Percentiles rank a stretch among this genome's conserved stretches.
Conservation (phyloP, 2,329 filamentous ascomycete species). For the Talaromyces sp. region DNA sequence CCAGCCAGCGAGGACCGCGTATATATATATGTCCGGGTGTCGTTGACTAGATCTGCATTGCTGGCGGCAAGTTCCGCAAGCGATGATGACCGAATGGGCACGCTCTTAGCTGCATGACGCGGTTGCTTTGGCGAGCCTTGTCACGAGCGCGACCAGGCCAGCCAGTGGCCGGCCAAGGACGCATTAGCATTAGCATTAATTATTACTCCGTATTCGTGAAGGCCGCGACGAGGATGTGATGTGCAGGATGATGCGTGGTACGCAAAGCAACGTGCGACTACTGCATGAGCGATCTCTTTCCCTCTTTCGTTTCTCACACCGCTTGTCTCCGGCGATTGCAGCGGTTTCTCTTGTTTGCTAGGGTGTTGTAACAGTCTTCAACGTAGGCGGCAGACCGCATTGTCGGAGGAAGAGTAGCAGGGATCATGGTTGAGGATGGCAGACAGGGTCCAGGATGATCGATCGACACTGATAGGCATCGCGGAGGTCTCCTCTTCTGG, state of each 20-base stretch:
- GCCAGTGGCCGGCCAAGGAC: not conserved
- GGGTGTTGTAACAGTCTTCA: not conserved
- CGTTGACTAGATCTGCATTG: not conserved
- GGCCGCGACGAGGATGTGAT: not conserved
- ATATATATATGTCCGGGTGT: too few species aligned
- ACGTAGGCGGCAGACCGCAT: too few species aligned
- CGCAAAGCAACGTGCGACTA: not conserved
- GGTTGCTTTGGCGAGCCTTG: not conserved
- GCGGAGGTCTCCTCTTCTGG: not conserved
- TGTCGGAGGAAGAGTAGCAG: not conserved
- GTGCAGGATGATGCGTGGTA: not conserved
- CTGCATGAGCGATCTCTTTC: not conserved
- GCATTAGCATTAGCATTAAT: not conserved
- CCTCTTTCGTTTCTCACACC: not conserved
- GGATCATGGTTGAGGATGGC: not conserved
- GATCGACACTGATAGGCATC: not conserved
- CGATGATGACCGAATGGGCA: not conserved
- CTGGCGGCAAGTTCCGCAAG: not conserved
- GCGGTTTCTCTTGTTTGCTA: not conserved
- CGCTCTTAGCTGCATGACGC: not conserved
- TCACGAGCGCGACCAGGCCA: not conserved
- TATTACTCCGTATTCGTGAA: not conserved
- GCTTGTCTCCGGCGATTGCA: not conserved
- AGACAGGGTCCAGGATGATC: not conserved
- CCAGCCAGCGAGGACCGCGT: not conserved